Evolutionary conservation across 192 early-diverging fungal species (phyloP).

Genomic region (Paraglomus brasilianum): DNA sequence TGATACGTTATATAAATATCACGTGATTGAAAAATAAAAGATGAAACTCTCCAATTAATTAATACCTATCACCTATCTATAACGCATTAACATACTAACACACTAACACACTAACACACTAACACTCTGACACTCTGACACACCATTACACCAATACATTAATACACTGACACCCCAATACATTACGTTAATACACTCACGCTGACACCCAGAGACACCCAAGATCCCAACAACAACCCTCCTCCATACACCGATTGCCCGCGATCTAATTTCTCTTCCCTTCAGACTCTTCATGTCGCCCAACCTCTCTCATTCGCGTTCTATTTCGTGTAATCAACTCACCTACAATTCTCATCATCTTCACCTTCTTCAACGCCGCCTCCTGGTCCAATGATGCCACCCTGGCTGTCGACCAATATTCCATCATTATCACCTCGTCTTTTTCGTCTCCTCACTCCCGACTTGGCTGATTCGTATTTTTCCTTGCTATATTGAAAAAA

Average conservation of each 20-base stretch:
- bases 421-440: slow-evolving; percentile 33
- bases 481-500: slow-evolving; percentile 29
- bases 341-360: no score
- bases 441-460: slow-evolving; percentile 20
- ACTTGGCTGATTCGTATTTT: slow-evolving; percentile 29
- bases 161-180: no score
- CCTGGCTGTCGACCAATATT: background rate
- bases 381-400: background rate
- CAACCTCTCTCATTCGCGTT: slow-evolving; percentile 5
- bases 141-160: no score
- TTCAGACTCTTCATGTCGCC: background rate
- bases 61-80: no score
- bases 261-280: slow-evolving; percentile 13
- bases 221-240: no score
- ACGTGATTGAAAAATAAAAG: no score
- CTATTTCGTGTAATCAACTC: background rate
- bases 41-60: no score
- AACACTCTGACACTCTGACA: no score
- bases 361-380: slow-evolving; percentile 1
- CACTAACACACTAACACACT: no score
- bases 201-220: no score
- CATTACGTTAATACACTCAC: no score
- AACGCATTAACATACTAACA: no score
- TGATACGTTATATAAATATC: slow-evolving; percentile 8
- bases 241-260: background rate